Evolutionary conservation across 2,329 filamentous ascomycete genomes (phyloP).

Genomic region (Cryphonectria carpinicola): DNA sequence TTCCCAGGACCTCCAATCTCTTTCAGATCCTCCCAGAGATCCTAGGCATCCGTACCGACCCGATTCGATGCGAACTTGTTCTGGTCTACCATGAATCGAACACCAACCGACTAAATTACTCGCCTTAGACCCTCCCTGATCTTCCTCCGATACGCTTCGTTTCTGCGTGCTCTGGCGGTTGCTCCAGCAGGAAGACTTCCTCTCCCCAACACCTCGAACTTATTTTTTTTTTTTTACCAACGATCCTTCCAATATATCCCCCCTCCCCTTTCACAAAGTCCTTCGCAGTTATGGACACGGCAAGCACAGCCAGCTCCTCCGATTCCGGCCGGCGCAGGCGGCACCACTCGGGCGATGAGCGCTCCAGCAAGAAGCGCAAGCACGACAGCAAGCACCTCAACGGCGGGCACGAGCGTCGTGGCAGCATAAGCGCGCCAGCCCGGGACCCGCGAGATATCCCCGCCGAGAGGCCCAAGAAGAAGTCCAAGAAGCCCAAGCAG

Average conservation of each 20-base stretch:
- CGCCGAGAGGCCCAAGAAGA: constrained; percentile 43
- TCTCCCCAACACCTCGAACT: no score
- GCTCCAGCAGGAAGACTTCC: background rate
- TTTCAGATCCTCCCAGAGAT: background rate
- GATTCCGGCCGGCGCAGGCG: constrained; percentile 23
- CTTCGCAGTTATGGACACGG: constrained; percentile 23
- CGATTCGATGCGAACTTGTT: background rate
- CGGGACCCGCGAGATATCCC: constrained; percentile 63
- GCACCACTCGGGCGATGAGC: constrained; percentile 21
- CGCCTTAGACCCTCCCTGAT: background rate
- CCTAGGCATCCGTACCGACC: background rate
- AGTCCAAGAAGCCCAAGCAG: constrained; percentile 19
- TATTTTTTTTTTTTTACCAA: background rate
- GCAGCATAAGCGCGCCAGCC: constrained; percentile 64
- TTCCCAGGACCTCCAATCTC: background rate
- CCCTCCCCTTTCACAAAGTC: no score
- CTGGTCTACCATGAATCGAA: background rate
- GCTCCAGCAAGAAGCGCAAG: constrained; percentile 32
- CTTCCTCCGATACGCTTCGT: background rate
- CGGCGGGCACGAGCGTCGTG: constrained; percentile 44
- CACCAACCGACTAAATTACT: background rate
- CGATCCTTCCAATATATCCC: background rate
- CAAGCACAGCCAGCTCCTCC: constrained; percentile 25
- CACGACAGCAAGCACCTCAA: constrained; percentile 31
- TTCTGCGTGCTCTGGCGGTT: background rate